phyloP scores from a whole-genome alignment of 495 filamentous ascomycete species.

The Elasticomyces elasticus region DNA sequence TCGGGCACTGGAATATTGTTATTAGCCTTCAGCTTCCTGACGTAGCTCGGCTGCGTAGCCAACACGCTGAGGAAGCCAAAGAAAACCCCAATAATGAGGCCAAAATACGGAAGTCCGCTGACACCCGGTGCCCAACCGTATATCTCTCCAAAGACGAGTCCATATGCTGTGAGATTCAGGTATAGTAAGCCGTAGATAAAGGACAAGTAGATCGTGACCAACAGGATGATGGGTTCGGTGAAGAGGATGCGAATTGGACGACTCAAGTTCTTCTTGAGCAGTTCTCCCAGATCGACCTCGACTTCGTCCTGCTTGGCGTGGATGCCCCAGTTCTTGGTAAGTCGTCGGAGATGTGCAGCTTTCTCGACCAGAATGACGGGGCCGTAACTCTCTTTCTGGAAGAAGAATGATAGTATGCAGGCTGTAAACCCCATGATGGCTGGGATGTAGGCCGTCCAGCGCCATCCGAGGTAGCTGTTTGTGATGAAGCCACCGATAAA shows the following conservation, averaged over 20 bases:
- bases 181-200: conserved; percentile 28
- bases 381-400: conserved; percentile 52
- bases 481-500: conserved; percentile 30
- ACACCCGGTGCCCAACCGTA: conserved; percentile 37
- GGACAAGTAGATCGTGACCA: conserved; percentile 23
- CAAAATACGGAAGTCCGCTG: conserved; percentile 43
- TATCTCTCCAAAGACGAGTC: conserved; percentile 42
- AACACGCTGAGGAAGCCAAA: conserved; percentile 23
- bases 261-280: conserved; percentile 19
- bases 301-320: conserved; percentile 51
- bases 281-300: conserved; percentile 33
- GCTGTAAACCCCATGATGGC: conserved; percentile 46
- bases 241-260: conserved; percentile 25
- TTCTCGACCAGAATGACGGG: conserved; percentile 44
- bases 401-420: conserved; percentile 36
- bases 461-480: conserved; percentile 29
- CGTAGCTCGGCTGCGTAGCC: conserved; percentile 19
- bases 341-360: conserved; percentile 46
- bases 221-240: conserved; percentile 24
- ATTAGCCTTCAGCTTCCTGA: conserved; percentile 22
- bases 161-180: conserved; percentile 43
- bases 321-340: conserved; percentile 53
- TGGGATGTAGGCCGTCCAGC: conserved; percentile 50
- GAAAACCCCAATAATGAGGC: conserved; percentile 38
- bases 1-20: conserved; percentile 28